These are phyloP conservation scores for Leccinellum luteum DNA, from an alignment of 768 basidiomycete species.

Conservation along the genomic window DNA sequence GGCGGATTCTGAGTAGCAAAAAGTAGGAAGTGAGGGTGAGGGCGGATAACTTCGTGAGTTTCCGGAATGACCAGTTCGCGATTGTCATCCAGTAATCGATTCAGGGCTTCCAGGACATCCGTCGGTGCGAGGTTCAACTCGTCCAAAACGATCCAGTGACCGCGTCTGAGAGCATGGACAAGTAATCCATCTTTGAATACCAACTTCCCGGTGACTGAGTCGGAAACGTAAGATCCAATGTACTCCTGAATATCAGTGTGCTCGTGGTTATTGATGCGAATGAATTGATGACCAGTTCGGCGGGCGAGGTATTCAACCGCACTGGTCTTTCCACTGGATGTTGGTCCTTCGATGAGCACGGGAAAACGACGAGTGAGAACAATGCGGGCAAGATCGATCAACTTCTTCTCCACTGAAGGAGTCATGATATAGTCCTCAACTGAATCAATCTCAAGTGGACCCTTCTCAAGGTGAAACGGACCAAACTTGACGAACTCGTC, in stretches of 20 bases:
- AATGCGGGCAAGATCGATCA: slow-evolving; percentile 93
- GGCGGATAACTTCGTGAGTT: slow-evolving; percentile 90
- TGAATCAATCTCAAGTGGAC: slow-evolving; percentile 59
- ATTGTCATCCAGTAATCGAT: slow-evolving; percentile 95
- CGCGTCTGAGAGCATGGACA: slow-evolving; percentile 85
- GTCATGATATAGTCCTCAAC: slow-evolving; percentile 91
- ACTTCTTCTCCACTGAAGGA: slow-evolving; percentile 89
- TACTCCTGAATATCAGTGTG: slow-evolving; percentile 99
- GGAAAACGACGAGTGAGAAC: slow-evolving; percentile 87
- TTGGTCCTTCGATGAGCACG: slow-evolving; percentile 95
- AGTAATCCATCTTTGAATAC: slow-evolving; percentile 93
- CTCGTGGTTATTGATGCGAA: slow-evolving; percentile 99
- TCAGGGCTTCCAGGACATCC: slow-evolving; percentile 95
- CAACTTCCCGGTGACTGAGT: slow-evolving; percentile 88
- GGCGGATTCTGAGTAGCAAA: slow-evolving; percentile 99
- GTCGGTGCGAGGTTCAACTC: slow-evolving; percentile 97
- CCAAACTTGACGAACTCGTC: slow-evolving; percentile 80
- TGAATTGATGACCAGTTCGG: slow-evolving; percentile 90
- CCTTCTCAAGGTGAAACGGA: slow-evolving; percentile 86
- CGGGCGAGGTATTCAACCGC: slow-evolving; percentile 94
- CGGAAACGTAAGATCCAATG: slow-evolving; percentile 93
- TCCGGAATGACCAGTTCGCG: slow-evolving; percentile 94
- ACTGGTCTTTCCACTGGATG: slow-evolving; percentile 96
- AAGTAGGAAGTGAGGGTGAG: slow-evolving; percentile 95
- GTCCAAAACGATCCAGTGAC: slow-evolving; percentile 98